Evolutionary conservation across 2,329 filamentous ascomycete genomes (phyloP).

Genomic region (Cladosporium sphaerospermum): DNA sequence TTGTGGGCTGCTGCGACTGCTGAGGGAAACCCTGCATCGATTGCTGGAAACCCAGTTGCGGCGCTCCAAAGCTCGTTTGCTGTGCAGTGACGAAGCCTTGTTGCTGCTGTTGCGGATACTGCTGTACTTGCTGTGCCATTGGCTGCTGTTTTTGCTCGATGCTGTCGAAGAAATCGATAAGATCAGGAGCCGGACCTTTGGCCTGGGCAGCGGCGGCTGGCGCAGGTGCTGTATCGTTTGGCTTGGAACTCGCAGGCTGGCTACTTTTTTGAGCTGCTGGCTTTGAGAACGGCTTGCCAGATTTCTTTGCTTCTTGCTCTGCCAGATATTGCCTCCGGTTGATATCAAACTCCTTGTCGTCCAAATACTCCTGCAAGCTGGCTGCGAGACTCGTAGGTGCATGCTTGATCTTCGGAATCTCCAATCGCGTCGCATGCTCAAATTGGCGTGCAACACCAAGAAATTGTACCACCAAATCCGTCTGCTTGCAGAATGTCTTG

Average conservation of each 20-base stretch:
- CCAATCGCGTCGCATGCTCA: constrained; percentile 83
- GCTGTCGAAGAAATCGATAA: constrained; percentile 92
- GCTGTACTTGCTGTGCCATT: constrained; percentile 31
- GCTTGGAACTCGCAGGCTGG: constrained; percentile 33
- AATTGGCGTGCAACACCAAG: constrained; percentile 81
- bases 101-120: constrained; percentile 27
- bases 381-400: constrained; percentile 85
- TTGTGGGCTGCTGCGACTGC: constrained; percentile 37
- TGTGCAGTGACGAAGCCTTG: constrained; percentile 19
- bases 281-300: constrained; percentile 31
- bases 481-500: constrained; percentile 84
- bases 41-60: constrained; percentile 18
- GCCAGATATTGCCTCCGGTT: constrained; percentile 88
- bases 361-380: constrained; percentile 88
- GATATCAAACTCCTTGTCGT: constrained; percentile 90
- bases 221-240: constrained; percentile 31
- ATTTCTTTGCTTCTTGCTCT: constrained; percentile 68
- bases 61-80: constrained; percentile 21
- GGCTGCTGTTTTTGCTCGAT: constrained; percentile 84
- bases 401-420: constrained; percentile 95
- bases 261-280: constrained; percentile 22
- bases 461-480: constrained; percentile 86
- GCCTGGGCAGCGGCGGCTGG: constrained; percentile 20
- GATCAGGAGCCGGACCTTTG: constrained; percentile 65
- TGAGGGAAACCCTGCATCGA: constrained; percentile 17